Evolutionary conservation across 371 early-diverging fungal genomes (phyloP), one percentile per base, ranked within the genome.

Genomic region (Rhizomucor pusillus): DNA sequence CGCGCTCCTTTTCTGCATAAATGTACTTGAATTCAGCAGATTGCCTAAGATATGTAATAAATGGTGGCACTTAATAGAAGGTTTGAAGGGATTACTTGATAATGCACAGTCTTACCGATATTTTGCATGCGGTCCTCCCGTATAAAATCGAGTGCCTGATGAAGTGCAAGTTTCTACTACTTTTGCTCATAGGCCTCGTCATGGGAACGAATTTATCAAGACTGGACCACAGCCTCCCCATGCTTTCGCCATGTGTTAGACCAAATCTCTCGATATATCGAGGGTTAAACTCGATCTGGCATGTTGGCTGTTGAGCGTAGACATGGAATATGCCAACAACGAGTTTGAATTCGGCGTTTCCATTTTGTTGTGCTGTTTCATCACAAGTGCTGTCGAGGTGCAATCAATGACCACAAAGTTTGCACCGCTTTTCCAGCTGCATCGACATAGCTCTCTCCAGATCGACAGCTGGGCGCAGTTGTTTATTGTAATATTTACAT

Each of bases 271-370:
- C 37, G 9, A 37, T 37, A 37, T 11, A 37, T 37, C 37, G 37
- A 9, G 37, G 53, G 43, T 52, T 52, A 41, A 19, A 52, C 22
- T 43, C 16, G 6, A 52, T 29, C 35, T 52, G 53, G 23, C 53
- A 52, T 3, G 18, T 29, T 9, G 39, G n/a, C 9, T 19, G 24
- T 16, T 52, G 53, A 20, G 41, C 53, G 23, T 52, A 52, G 19
- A 43, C 53, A 43, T 52, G 53, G 5, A 52, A 52, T 7, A 43
- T 43, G 1, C 40, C 41, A 7, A 52, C 29, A 2, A 23, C 53
- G 29, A 40, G 9, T 37, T 14, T 37, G 37, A 14, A 9, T 14
- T 37, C 14, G 37, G 9, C 37, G 37, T 9, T 9, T 9, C 9
- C 11, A 37, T 37, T 14, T 37, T 14, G 11, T 9, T 11, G 37